phyloP scores from a whole-genome alignment of 257 asterid species.

The Dorcoceras hygrometricum region DNA sequence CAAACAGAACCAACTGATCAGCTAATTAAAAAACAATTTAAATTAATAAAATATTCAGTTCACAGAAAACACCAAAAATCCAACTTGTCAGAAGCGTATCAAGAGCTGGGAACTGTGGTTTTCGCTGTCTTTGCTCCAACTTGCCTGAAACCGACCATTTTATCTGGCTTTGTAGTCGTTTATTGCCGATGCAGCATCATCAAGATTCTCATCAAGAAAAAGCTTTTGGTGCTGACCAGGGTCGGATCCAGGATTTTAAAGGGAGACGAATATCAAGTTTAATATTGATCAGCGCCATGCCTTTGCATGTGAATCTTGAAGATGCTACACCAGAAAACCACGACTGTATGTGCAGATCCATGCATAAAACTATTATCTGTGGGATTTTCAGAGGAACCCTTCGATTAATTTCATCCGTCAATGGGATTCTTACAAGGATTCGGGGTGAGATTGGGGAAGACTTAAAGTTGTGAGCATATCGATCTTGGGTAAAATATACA shows the following conservation, averaged over 20 bases:
- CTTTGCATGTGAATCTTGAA: conserved; percentile 52
- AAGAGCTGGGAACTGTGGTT: conserved; percentile 2
- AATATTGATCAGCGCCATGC: background rate
- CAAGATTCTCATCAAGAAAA: conserved; percentile 48
- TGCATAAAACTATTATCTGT: conserved; percentile 13
- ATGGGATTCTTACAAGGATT: background rate
- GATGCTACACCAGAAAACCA: conserved; percentile 54
- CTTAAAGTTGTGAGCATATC: conserved; percentile 11
- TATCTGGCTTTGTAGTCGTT: conserved; percentile 33
- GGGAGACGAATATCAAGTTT: background rate
- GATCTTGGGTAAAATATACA: background rate
- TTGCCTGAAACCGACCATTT: conserved; percentile 4
- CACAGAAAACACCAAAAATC: background rate
- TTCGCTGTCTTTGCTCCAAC: background rate
- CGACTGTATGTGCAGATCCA: conserved; percentile 40
- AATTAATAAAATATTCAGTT: conserved; percentile 1
- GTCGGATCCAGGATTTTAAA: background rate
- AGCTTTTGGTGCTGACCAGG: conserved; percentile 2
- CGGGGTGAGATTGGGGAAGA: background rate
- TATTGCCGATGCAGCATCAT: conserved; percentile 62
- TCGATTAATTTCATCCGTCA: background rate
- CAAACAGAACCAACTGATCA: background rate
- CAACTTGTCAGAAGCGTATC: conserved; percentile 13
- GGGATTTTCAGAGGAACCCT: conserved; percentile 17
- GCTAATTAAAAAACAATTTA: background rate